Percentiles rank a stretch among this genome's conserved stretches.
Conservation (phyloP, 2,329 filamentous ascomycete species). For the Periconia sp. region DNA sequence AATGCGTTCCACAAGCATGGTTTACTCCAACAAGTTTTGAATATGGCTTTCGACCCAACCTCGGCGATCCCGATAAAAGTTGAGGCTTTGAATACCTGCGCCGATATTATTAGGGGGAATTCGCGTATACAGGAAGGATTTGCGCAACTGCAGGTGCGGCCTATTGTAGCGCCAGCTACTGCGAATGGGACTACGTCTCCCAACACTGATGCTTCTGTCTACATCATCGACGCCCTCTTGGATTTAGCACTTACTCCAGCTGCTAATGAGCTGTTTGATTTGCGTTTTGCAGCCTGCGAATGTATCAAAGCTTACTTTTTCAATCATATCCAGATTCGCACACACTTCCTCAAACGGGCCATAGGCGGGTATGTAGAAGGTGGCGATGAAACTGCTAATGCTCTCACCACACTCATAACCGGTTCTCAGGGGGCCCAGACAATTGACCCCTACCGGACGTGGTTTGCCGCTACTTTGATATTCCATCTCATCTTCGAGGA, state of each 20-base stretch:
- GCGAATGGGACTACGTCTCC: slow-evolving; percentile 43
- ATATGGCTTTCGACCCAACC: slow-evolving; percentile 43
- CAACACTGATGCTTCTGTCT: slow-evolving; percentile 65
- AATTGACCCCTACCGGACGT: slow-evolving; percentile 80
- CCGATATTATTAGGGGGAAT: slow-evolving; percentile 85
- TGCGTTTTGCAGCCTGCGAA: slow-evolving; percentile 81
- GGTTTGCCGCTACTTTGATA: slow-evolving; percentile 85
- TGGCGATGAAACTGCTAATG: slow-evolving; percentile 82
- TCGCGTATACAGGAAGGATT: slow-evolving; percentile 81
- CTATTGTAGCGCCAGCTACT: slow-evolving; percentile 52
- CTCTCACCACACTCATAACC: slow-evolving; percentile 77
- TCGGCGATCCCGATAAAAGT: slow-evolving; percentile 78
- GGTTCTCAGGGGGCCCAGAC: slow-evolving; percentile 63
- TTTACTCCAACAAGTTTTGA: slow-evolving; percentile 54
- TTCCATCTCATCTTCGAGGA: slow-evolving; percentile 86
- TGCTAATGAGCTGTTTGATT: slow-evolving; percentile 69
- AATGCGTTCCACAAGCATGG: slow-evolving; percentile 81
- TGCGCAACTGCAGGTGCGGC: slow-evolving; percentile 77
- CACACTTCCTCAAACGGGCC: slow-evolving; percentile 83
- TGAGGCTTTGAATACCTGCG: slow-evolving; percentile 83
- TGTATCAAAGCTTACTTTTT: slow-evolving; percentile 93
- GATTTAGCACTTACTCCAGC: slow-evolving; percentile 75
- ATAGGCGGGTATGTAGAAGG: slow-evolving; percentile 83
- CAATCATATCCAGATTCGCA: slow-evolving; percentile 75
- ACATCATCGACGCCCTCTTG: slow-evolving; percentile 91